These are phyloP conservation scores for Cercospora canescens DNA, from an alignment of 2,329 filamentous ascomycete genomes.

Conservation along the genomic window DNA sequence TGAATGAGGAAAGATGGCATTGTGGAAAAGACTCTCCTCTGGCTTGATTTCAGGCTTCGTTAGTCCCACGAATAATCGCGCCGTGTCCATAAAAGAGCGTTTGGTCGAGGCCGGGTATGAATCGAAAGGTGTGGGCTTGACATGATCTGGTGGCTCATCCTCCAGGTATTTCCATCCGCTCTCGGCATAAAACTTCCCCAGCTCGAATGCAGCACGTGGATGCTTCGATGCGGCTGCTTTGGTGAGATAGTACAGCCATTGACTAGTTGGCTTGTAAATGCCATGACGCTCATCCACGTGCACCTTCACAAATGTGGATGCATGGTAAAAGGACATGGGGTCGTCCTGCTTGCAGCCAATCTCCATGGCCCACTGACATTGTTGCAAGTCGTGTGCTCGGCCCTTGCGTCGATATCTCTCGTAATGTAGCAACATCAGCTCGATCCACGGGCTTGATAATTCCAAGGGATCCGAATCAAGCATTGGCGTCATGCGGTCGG, in stretches of 20 bases:
- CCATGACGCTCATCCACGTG: slow-evolving; percentile 20
- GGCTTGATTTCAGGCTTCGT: slow-evolving; percentile 3
- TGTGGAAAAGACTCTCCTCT: slow-evolving; percentile 29
- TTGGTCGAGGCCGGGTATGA: slow-evolving; percentile 24
- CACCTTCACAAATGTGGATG: slow-evolving; percentile 28
- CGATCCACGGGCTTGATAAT: slow-evolving; percentile 35
- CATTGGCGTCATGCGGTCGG: neutral
- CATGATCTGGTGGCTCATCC: slow-evolving; percentile 34
- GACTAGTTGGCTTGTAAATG: slow-evolving; percentile 29
- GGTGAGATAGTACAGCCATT: slow-evolving; percentile 46
- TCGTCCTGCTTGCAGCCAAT: slow-evolving; percentile 44
- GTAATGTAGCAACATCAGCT: slow-evolving; percentile 29
- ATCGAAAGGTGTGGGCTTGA: slow-evolving; percentile 38
- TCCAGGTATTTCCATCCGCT: slow-evolving; percentile 36
- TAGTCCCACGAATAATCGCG: slow-evolving; percentile 9
- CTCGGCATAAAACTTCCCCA: slow-evolving; percentile 43
- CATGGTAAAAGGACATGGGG: slow-evolving; percentile 43
- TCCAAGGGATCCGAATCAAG: slow-evolving; percentile 19
- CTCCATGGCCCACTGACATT: slow-evolving; percentile 36
- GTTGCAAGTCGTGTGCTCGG: slow-evolving; percentile 19
- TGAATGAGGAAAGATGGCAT: slow-evolving; percentile 30
- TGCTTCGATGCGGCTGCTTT: slow-evolving; percentile 48
- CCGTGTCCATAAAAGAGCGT: neutral
- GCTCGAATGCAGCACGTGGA: slow-evolving; percentile 38
- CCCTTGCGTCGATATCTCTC: slow-evolving; percentile 10